Conservation (phyloP, 257 asterid genomes). For the Ligustrum vulgare region DNA sequence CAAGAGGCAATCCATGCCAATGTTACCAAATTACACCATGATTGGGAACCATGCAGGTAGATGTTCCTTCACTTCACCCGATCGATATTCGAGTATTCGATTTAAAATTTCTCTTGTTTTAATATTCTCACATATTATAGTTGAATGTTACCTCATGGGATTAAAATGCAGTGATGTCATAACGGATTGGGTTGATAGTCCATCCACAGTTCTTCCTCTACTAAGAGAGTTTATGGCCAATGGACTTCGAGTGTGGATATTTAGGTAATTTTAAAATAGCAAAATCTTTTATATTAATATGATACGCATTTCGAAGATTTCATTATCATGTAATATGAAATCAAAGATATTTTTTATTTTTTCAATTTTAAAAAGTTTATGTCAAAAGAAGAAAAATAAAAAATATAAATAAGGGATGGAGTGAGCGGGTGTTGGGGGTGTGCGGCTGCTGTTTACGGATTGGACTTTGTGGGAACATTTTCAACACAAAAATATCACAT, state of each 20-base stretch:
- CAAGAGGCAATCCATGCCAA: slow-evolving; percentile 83
- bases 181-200: slow-evolving; percentile 52
- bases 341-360: too few species aligned
- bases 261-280: slow-evolving; percentile 42
- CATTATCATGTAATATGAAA: too few species aligned
- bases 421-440: too few species aligned
- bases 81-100: not conserved
- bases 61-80: too few species aligned
- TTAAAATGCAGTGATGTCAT: slow-evolving; percentile 48
- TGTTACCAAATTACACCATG: slow-evolving; percentile 55
- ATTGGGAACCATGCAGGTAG: slow-evolving; percentile 69
- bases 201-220: slow-evolving; percentile 59
- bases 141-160: not conserved
- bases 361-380: too few species aligned
- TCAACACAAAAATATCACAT: too few species aligned
- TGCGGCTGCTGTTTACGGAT: too few species aligned
- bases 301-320: too few species aligned
- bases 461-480: too few species aligned
- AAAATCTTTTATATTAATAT: too few species aligned
- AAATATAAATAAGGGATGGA: too few species aligned
- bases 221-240: slow-evolving; percentile 52
- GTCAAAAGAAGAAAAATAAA: too few species aligned
- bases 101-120: not conserved
- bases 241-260: slow-evolving; percentile 73
- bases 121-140: not conserved